phyloP scores from a whole-genome alignment of 768 basidiomycete genomes.

The Termitomyces heimii region DNA sequence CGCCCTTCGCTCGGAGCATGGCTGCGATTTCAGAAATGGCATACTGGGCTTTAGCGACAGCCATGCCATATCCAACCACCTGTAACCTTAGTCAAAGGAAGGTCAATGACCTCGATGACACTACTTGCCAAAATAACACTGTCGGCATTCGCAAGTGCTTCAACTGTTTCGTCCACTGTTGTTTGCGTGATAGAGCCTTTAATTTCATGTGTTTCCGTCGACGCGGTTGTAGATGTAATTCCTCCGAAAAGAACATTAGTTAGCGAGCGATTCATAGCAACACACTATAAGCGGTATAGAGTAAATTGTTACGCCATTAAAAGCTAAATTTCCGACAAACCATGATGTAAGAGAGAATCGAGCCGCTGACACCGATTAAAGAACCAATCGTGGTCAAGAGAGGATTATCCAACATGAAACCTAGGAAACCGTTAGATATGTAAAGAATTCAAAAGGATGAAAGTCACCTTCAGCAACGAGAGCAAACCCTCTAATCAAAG shows the following conservation, averaged over 20 bases:
- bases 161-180: slow-evolving; percentile 74
- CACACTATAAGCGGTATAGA: slow-evolving; percentile 47
- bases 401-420: slow-evolving; percentile 87
- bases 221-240: slow-evolving; percentile 47
- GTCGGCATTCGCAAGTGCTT: slow-evolving; percentile 72
- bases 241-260: slow-evolving; percentile 87
- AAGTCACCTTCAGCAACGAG: slow-evolving; percentile 77
- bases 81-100: slow-evolving; percentile 18
- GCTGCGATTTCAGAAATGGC: slow-evolving; percentile 71
- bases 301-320: background rate
- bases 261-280: slow-evolving; percentile 87
- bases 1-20: slow-evolving; percentile 63
- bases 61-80: slow-evolving; percentile 90
- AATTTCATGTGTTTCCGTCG: slow-evolving; percentile 63
- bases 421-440: slow-evolving; percentile 22
- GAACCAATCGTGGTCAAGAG: slow-evolving; percentile 80
- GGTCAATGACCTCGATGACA: background rate
- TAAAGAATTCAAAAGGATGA: background rate
- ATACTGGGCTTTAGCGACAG: slow-evolving; percentile 87
- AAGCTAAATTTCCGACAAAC: slow-evolving; percentile 26
- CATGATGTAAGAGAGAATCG: slow-evolving; percentile 91
- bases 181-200: slow-evolving; percentile 79
- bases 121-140: slow-evolving; percentile 66
- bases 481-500: slow-evolving; percentile 57
- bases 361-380: slow-evolving; percentile 85